Evolutionary conservation across 345 rosid genomes (phyloP), one percentile per base, ranked within the genome.

Genomic region (Lepidium didymum): DNA sequence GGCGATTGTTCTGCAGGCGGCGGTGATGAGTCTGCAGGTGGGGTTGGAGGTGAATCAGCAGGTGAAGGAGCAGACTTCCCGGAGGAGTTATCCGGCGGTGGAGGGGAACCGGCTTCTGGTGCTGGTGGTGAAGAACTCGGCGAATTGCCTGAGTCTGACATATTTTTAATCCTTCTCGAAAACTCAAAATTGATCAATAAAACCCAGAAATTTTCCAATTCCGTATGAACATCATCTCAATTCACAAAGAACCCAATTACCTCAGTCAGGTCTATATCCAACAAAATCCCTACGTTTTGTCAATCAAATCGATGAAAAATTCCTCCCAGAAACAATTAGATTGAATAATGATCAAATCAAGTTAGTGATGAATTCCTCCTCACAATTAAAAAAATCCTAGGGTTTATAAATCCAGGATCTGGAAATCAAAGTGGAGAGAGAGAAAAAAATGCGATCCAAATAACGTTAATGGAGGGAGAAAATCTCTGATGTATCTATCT

Each of bases 131-230:
- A 73, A 67, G 81, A 61, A 69, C 78, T 73, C 77, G 85, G 78
- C 61, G 77, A 36, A 15, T 9, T 52, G 43, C n/a, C 84, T 58
- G 81, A 81, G 74, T 68, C 56, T 62, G 85, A 77, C 89, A 86
- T 85, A n/a, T 64, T 53, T 51, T 29, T 21, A 13, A 29, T 29
- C 6, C 33, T 15, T 3, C 2, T 13, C 18, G 61, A 16, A 16
- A 75, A 27, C 25, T 64, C 46, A 25, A 31, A 56, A 10, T 15
- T 37, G 25, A 41, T 47, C 36, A 5, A 27, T 56, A 46, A 38
- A 64, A 58, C 62, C 45, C 52, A 40, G 9, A 47, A 51, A 31
- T 5, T 19, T 19, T 36, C 15, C 3, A 54, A 1, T 53, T 3
- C 25, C 14, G n/a, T 9, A 5, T 14, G 33, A 12, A 14, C 33